phyloP scores from a whole-genome alignment of 2,329 filamentous ascomycete genomes.

The Penicillium oxalicum region DNA sequence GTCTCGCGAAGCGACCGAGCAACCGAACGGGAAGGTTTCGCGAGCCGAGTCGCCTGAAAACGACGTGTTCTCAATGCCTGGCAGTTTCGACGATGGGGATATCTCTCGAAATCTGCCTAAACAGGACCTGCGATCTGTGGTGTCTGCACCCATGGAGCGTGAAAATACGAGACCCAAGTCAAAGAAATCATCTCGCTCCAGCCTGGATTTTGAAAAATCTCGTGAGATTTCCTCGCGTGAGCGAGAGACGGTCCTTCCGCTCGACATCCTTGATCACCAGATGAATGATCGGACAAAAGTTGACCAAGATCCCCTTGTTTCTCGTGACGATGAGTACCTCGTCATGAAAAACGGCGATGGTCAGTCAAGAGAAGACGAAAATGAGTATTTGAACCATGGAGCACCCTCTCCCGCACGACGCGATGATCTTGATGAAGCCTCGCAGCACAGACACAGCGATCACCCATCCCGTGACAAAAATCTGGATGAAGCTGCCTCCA shows the following conservation, averaged over 20 bases:
- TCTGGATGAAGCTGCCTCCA: slow-evolving; percentile 35
- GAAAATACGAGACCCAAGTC: slow-evolving; percentile 9
- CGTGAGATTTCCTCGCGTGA: slow-evolving; percentile 9
- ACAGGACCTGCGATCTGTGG: slow-evolving; percentile 12
- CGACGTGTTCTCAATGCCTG: slow-evolving; percentile 28
- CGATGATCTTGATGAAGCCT: slow-evolving; percentile 7
- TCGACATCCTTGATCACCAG: slow-evolving; percentile 2
- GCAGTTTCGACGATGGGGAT: slow-evolving; percentile 24
- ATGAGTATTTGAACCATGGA: not conserved
- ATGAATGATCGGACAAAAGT: slow-evolving; percentile 16
- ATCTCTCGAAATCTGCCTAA: slow-evolving; percentile 2
- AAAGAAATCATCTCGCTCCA: slow-evolving; percentile 17
- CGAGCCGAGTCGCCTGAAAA: slow-evolving; percentile 15
- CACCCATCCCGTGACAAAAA: slow-evolving; percentile 19
- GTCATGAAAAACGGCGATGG: slow-evolving; percentile 17
- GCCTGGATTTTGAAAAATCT: slow-evolving; percentile 17
- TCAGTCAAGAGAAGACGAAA: slow-evolving; percentile 7
- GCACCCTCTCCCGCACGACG: not conserved
- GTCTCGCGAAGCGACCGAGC: slow-evolving; percentile 22
- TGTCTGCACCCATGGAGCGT: slow-evolving; percentile 11
- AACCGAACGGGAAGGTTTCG: slow-evolving; percentile 16
- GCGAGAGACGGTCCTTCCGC: not conserved
- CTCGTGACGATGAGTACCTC: not conserved
- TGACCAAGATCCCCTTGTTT: slow-evolving; percentile 3
- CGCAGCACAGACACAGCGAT: slow-evolving; percentile 21